Conservation (phyloP, 192 early-diverging fungal species). For the Pilaira anomala region DNA sequence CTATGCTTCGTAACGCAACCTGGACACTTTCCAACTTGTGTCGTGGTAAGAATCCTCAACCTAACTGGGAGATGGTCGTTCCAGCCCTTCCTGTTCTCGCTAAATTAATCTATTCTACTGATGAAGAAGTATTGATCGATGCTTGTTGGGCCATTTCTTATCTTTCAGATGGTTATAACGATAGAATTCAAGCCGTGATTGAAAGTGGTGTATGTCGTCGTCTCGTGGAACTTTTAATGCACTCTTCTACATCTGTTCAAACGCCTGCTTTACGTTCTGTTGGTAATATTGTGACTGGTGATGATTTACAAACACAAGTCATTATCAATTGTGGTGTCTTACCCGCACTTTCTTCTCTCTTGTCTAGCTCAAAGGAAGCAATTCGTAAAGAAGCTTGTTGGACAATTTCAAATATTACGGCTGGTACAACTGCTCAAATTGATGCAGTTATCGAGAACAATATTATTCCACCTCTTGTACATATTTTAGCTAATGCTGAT, state of each 20-base stretch:
- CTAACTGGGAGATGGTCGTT: conserved; percentile 60
- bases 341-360: conserved; percentile 47
- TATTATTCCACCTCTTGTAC: conserved; percentile 41
- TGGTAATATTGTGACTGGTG: conserved; percentile 83
- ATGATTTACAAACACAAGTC: conserved; percentile 74
- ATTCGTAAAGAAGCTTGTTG: conserved; percentile 54
- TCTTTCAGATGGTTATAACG: conserved; percentile 68
- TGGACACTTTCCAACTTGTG: conserved; percentile 83
- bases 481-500: conserved; percentile 37
- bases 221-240: conserved; percentile 66
- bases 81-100: conserved; percentile 44
- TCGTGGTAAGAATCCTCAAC: conserved; percentile 69
- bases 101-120: conserved; percentile 62
- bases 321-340: conserved; percentile 66
- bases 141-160: conserved; percentile 85
- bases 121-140: conserved; percentile 76
- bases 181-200: conserved; percentile 75
- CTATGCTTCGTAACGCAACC: conserved; percentile 75
- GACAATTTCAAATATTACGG: conserved; percentile 54
- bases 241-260: conserved; percentile 57
- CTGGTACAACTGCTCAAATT: conserved; percentile 44
- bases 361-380: conserved; percentile 36
- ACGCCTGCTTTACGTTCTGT: conserved; percentile 73
- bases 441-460: conserved; percentile 45
- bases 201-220: conserved; percentile 70